phyloP scores from a whole-genome alignment of 1,139 yeast species.

The Yarrowia galli region DNA sequence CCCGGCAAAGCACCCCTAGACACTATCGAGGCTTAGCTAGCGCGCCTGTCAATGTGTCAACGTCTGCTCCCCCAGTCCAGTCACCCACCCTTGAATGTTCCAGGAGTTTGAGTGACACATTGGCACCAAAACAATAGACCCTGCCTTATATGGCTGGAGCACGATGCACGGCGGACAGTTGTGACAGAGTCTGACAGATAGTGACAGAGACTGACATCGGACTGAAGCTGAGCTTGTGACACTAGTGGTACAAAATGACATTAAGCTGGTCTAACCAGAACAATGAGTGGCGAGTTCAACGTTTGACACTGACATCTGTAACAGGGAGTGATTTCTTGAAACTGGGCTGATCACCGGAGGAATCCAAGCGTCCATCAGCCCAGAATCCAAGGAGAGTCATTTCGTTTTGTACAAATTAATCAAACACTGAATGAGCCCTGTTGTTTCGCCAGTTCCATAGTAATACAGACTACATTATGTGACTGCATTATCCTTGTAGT shows the following conservation, averaged over 20 bases:
- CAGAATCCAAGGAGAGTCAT: not conserved
- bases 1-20: conserved; percentile 4
- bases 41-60: not conserved
- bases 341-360: not conserved
- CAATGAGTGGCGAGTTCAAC: not conserved
- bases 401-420: not conserved
- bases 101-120: too few relatives aligned
- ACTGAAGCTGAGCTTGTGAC: too few relatives aligned
- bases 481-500: too few relatives aligned
- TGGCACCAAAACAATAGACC: too few relatives aligned
- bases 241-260: too few relatives aligned
- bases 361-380: not conserved
- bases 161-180: too few relatives aligned
- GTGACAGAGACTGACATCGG: too few relatives aligned
- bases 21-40: not conserved
- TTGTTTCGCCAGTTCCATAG: not conserved
- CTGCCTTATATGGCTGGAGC: too few relatives aligned
- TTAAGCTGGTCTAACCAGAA: too few relatives aligned
- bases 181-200: too few relatives aligned
- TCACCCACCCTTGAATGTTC: not conserved
- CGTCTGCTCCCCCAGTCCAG: not conserved
- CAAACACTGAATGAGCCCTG: not conserved
- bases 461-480: too few relatives aligned
- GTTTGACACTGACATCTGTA: not conserved
- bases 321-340: not conserved